A percentile compares a stretch with the other conserved stretches of the same genome.
These are phyloP conservation scores for Purshia tridentata DNA, from an alignment of 306 rosid genomes.

Conservation along the genomic window DNA sequence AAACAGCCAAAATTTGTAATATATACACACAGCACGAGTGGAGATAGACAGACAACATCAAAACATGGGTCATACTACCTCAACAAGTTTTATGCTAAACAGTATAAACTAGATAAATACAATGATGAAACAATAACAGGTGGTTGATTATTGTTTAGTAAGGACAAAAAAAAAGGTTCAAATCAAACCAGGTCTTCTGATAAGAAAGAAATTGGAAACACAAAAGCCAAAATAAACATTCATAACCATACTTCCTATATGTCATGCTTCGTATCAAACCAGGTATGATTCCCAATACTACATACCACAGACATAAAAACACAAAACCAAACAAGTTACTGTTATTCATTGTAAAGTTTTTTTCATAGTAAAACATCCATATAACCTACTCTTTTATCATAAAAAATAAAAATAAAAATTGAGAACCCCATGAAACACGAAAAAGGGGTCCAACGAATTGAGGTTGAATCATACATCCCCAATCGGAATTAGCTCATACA, in stretches of 20 bases:
- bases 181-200: no score
- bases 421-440: not conserved
- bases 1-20: not conserved
- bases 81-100: not conserved
- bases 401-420: not conserved
- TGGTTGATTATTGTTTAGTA: not conserved
- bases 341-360: not conserved
- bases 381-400: not conserved
- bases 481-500: not conserved
- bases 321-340: not conserved
- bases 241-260: not conserved
- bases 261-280: not conserved
- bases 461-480: not conserved
- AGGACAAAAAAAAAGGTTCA: not conserved
- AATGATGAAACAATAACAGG: no score
- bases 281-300: not conserved
- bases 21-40: not conserved
- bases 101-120: no score
- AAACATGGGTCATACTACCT: slow-evolving; percentile 64
- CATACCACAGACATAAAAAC: not conserved
- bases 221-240: not conserved
- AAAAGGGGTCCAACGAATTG: not conserved
- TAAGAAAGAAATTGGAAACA: not conserved
- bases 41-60: slow-evolving; percentile 33
- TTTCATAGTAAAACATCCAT: not conserved